Evolutionary conservation across 345 rosid genomes (phyloP).

Genomic region (Trapa incisa): DNA sequence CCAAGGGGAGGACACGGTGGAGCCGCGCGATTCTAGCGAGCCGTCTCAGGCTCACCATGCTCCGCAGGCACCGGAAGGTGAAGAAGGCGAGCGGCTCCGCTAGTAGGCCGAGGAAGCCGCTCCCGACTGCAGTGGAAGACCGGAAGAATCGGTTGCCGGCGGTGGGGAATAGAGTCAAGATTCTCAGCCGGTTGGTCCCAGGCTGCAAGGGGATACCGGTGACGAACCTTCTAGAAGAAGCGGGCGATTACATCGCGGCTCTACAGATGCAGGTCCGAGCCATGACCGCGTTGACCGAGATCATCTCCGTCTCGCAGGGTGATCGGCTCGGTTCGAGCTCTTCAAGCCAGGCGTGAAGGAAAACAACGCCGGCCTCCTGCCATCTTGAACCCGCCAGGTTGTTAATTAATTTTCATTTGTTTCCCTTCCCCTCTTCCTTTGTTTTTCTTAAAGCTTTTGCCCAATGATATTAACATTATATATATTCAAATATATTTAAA

Average conservation of each 20-base stretch:
- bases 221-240: conserved; percentile 56
- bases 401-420: conserved; percentile 12
- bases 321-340: conserved; percentile 8
- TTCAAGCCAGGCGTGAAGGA: conserved; percentile 2
- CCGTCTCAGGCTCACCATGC: conserved; percentile 19
- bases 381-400: neutral
- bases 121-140: conserved; percentile 3
- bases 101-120: conserved; percentile 19
- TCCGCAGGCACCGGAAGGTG: conserved; percentile 31
- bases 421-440: neutral
- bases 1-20: conserved; percentile 48
- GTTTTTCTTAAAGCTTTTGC: neutral
- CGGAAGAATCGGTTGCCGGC: conserved; percentile 28
- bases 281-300: conserved; percentile 52
- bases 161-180: conserved; percentile 39
- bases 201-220: conserved; percentile 65
- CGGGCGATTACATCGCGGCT: conserved; percentile 79
- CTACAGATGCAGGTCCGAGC: conserved; percentile 86
- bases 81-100: conserved; percentile 17
- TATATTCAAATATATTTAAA: conserved; percentile 17
- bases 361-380: neutral
- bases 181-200: conserved; percentile 62
- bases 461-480: conserved; percentile 8
- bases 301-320: conserved; percentile 19
- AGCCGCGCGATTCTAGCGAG: conserved; percentile 57